phyloP scores from a whole-genome alignment of 106 monocot species.

The Allium cepa region DNA sequence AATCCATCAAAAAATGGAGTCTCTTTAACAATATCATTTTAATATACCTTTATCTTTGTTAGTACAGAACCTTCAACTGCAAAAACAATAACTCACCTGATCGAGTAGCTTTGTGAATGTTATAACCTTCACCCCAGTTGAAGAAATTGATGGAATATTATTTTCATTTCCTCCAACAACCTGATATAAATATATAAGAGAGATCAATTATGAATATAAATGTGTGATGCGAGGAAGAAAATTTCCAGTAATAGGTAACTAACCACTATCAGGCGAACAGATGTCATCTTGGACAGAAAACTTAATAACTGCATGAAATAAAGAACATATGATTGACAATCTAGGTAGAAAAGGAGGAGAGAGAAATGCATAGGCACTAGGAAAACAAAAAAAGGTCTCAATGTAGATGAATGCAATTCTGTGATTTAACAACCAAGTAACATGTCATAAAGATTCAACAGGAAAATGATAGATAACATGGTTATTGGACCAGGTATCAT shows the following conservation, averaged over 20 bases:
- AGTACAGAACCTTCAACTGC: too few relatives aligned
- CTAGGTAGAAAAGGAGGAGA: not conserved
- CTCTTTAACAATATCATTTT: too few relatives aligned
- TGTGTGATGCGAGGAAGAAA: not conserved
- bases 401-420: not conserved
- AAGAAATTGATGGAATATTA: conserved; percentile 56
- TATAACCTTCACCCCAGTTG: conserved; percentile 50
- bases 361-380: not conserved
- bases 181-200: conserved; percentile 24
- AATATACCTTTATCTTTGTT: too few relatives aligned
- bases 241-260: conserved; percentile 1
- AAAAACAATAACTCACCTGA: conserved; percentile 34
- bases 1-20: too few relatives aligned
- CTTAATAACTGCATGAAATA: conserved; percentile 66
- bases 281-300: conserved; percentile 68
- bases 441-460: not conserved
- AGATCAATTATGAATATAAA: not conserved
- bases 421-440: not conserved
- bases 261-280: conserved; percentile 89
- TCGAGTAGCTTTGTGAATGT: conserved; percentile 62
- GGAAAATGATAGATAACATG: not conserved
- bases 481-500: too few relatives aligned
- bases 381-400: not conserved
- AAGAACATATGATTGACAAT: not conserved
- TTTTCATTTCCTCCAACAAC: conserved; percentile 79